These are phyloP conservation scores for Postia placenta DNA, from an alignment of 768 basidiomycete genomes.

Conservation along the genomic window DNA sequence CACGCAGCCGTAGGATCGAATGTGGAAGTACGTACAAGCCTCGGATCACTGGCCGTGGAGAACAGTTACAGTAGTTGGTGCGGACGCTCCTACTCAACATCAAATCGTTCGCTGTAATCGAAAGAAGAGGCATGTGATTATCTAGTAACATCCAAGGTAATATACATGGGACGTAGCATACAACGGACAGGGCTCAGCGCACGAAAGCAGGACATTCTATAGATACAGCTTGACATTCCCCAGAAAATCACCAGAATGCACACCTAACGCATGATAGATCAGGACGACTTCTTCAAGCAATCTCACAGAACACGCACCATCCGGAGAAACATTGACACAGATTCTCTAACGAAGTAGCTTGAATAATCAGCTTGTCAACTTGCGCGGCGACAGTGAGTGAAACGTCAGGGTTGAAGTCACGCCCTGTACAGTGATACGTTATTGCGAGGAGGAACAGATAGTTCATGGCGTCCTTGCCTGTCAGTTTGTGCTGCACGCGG, in stretches of 20 bases:
- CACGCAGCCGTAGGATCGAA: too few species aligned
- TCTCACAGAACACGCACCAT: constrained; percentile 55
- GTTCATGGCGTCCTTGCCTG: constrained; percentile 46
- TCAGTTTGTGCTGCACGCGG: constrained; percentile 92
- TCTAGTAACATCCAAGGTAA: background rate
- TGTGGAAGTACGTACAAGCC: too few species aligned
- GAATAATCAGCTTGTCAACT: constrained; percentile 88
- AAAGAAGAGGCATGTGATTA: background rate
- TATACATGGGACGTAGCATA: background rate
- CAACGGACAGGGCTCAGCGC: background rate
- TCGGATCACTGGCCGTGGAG: too few species aligned
- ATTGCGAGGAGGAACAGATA: background rate
- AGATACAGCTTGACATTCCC: background rate
- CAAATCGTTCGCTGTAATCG: too few species aligned
- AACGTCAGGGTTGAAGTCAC: constrained; percentile 87
- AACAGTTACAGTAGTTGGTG: too few species aligned
- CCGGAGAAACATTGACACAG: constrained; percentile 96
- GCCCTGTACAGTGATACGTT: constrained; percentile 41
- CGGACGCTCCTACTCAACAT: too few species aligned
- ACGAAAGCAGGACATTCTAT: background rate
- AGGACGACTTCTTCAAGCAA: too few species aligned
- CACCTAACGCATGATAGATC: constrained; percentile 35
- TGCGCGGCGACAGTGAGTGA: constrained; percentile 71
- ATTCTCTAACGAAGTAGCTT: constrained; percentile 92
- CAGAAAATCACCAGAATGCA: constrained; percentile 61